Evolutionary conservation across 768 basidiomycete genomes (phyloP), one percentile per base, ranked within the genome.

Genomic region (Crucibulum laeve): DNA sequence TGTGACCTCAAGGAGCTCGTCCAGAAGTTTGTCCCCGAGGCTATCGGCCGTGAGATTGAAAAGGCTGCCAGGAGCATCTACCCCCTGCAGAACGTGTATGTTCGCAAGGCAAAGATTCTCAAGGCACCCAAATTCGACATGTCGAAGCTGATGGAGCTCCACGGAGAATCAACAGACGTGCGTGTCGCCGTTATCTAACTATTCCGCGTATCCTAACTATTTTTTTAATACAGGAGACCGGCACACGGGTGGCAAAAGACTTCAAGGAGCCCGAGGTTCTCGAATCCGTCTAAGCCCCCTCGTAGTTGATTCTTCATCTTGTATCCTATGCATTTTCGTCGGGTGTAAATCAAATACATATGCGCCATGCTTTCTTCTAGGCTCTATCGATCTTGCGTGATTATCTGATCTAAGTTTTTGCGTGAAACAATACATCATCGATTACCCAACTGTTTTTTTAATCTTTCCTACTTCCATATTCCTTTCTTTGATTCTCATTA

Each of bases 1-100:
- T 92, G 90, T 62, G 96, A 98, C 69, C 71, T 99, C 70, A 98
- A 98, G 84, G 91, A 94, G 77, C 68, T 92, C 55, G 93, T 98
- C 48, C 90, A 93, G 76, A 99, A 99, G 80, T 96, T 99, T 65
- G 84, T 98, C 35, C 95, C 96, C 24, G 96, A 99, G 73, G 91
- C 90, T 50, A 98, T 99, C 58, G 96, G 96, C 54, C 85, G 94
- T 55, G 96, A 99, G 79, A 99, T 99, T 54, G 96, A 99, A 82
- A 99, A 99, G 78, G 86, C 95, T 42, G 79, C 85, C 49, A 78
- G 91, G 59, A 88, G 86, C 67, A 98, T 98, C 74, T 99, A 94
- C 77, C 96, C 96, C 56, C 73, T 99, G 61, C 94, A 98, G 77
- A 98, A 98, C 68, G 94, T 97, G 62, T 95, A 93, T 74, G 80